A percentile compares a stretch with the other conserved stretches of the same genome.
Conservation (phyloP, 805 yeast genomes). For the Starmera dryadoides region DNA sequence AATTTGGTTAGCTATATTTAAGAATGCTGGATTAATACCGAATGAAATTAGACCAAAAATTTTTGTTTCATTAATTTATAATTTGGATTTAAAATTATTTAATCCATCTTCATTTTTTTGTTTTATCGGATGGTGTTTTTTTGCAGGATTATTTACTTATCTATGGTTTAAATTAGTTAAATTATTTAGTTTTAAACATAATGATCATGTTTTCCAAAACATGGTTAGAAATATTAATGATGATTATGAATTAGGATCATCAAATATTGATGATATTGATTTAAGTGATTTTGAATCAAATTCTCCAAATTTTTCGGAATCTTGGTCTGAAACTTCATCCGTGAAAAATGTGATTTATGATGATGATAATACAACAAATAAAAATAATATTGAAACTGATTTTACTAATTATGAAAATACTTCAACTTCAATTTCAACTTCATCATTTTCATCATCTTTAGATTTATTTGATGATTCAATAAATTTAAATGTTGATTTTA, state of each 20-base stretch:
- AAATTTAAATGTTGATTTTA: neutral
- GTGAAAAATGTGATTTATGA: neutral
- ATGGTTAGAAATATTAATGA: neutral
- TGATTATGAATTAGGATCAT: neutral
- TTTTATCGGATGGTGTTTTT: conserved; percentile 12
- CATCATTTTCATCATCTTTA: neutral
- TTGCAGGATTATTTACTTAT: conserved; percentile 7
- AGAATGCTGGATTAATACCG: conserved; percentile 54
- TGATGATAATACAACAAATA: neutral
- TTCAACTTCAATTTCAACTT: too few species aligned
- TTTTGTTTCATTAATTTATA: conserved; percentile 38
- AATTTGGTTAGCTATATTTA: conserved; percentile 49
- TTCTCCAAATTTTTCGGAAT: too few species aligned
- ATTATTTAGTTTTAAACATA: conserved; percentile 23
- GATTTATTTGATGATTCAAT: too few species aligned
- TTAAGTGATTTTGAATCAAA: neutral
- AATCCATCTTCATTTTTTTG: conserved; percentile 6
- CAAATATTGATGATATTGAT: neutral
- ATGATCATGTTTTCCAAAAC: conserved; percentile 2
- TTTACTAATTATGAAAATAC: neutral
- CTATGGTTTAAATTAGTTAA: conserved; percentile 15
- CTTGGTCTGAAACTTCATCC: neutral
- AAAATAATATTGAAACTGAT: neutral
- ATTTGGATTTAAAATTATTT: conserved; percentile 35
- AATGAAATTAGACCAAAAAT: conserved; percentile 44